Base-by-base conservation (phyloP, 2,329 filamentous ascomycete species). In the Calonectria montana region DNA sequence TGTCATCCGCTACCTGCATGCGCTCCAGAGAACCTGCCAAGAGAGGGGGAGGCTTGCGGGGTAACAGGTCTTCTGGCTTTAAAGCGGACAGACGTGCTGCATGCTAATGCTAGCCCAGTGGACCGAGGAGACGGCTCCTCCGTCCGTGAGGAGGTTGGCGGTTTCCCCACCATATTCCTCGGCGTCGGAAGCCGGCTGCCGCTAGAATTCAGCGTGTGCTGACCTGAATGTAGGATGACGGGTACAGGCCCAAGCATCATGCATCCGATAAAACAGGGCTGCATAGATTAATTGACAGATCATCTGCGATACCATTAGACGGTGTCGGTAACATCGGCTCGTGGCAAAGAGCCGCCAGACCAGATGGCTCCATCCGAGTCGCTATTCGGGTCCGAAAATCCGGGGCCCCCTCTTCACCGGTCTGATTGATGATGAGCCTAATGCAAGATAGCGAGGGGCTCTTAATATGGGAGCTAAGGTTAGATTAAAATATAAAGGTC, bases 171-270 rank as follows among this genome's bases (percentile, higher is more conserved):
- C 53, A 59, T 59, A 39, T 16, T 25, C 53, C 53, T 59, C 53
- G 53, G 53, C 13, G 53, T 59, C 53, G 53, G 53, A 59, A 59
- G 53, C 53, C 53, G 53, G 53, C 53, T 59, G 53, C 53, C 53
- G 53, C 53, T 27, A 59, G 35, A 27, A 37, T 1, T 2, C 53
- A 39, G 53, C 35, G 21, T 23, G 53, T 23, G 31, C 35, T 16
- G 53, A 35, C 23, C n/a, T 23, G 53, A 25, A 59, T 25, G 53
- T 59, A 59, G 53, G 53, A 59, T 59, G 18, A 23, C 53, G 53
- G 53, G 53, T 39, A 16, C 53, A 18, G 29, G 23, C 8, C 31
- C n/a, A 59, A 37, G 53, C 53, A 39, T 27, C 13, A 21, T 12
- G 53, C 31, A 39, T 31, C 53, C 53, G 53, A 59, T n/a, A 8